Conservation (phyloP, 805 yeast species). For the Lipomyces starkeyi region DNA sequence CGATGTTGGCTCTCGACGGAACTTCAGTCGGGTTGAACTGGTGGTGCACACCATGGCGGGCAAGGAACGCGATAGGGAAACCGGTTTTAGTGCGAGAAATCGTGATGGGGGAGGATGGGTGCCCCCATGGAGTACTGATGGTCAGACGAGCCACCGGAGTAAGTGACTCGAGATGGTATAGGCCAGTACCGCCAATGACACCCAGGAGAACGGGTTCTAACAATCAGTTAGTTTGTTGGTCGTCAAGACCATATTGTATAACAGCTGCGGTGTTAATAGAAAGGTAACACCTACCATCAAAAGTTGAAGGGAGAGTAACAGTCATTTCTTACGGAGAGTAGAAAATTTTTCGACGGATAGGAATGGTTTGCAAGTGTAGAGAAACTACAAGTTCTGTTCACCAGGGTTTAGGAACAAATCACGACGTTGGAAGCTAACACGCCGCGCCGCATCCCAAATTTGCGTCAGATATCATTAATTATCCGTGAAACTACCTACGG, state of each 20-base stretch:
- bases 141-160: constrained; percentile 84
- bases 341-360: too few species aligned
- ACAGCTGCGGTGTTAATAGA: not conserved
- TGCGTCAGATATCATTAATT: too few species aligned
- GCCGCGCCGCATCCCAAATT: too few species aligned
- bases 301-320: constrained; percentile 38
- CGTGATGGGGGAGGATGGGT: constrained; percentile 92
- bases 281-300: constrained; percentile 35
- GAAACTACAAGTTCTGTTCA: too few species aligned
- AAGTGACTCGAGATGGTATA: constrained; percentile 81
- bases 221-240: not conserved
- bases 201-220: constrained; percentile 76
- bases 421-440: too few species aligned
- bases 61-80: constrained; percentile 88
- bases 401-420: too few species aligned
- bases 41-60: constrained; percentile 93
- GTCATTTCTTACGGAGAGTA: not conserved
- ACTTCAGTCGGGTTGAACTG: constrained; percentile 90
- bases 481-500: too few species aligned
- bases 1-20: constrained; percentile 92
- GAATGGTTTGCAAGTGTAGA: not conserved
- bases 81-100: constrained; percentile 78
- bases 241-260: not conserved
- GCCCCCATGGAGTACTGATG: constrained; percentile 95
- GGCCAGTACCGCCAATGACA: constrained; percentile 98